Evolutionary conservation across 2,329 filamentous ascomycete genomes (phyloP).

Genomic region (Fusarium floridanum): DNA sequence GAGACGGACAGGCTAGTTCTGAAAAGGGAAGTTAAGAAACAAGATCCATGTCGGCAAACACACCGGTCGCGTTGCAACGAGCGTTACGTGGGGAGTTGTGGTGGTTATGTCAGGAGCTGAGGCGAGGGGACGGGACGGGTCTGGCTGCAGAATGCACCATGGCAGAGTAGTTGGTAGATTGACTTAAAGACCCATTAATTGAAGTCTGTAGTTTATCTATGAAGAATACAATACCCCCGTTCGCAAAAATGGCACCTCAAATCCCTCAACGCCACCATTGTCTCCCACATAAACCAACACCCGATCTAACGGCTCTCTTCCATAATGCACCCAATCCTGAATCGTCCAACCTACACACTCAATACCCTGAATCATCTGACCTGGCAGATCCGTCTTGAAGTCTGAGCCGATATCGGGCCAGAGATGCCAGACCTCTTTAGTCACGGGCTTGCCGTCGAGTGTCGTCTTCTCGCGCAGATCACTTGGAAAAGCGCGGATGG

Average conservation of each 20-base stretch:
- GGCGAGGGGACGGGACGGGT: no score
- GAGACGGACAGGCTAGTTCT: neutral
- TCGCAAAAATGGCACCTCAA: slow-evolving; percentile 52
- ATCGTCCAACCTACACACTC: slow-evolving; percentile 50
- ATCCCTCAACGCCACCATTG: slow-evolving; percentile 42
- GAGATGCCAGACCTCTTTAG: slow-evolving; percentile 45
- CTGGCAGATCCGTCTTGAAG: slow-evolving; percentile 47
- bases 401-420: slow-evolving; percentile 42
- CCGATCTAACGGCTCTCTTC: slow-evolving; percentile 50
- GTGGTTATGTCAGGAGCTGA: rapidly evolving
- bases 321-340: slow-evolving; percentile 54
- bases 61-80: neutral
- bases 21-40: neutral
- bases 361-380: slow-evolving; percentile 30
- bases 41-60: neutral
- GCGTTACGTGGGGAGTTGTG: neutral
- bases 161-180: no score
- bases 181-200: neutral
- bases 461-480: slow-evolving; percentile 24
- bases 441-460: slow-evolving; percentile 24
- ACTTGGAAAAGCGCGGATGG: slow-evolving; percentile 45
- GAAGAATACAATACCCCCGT: slow-evolving; percentile 41
- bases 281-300: slow-evolving; percentile 45
- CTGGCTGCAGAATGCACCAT: no score
- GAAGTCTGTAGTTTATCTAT: neutral